Conservation (phyloP, 2,329 filamentous ascomycete species). For the Helotiales sp. region DNA sequence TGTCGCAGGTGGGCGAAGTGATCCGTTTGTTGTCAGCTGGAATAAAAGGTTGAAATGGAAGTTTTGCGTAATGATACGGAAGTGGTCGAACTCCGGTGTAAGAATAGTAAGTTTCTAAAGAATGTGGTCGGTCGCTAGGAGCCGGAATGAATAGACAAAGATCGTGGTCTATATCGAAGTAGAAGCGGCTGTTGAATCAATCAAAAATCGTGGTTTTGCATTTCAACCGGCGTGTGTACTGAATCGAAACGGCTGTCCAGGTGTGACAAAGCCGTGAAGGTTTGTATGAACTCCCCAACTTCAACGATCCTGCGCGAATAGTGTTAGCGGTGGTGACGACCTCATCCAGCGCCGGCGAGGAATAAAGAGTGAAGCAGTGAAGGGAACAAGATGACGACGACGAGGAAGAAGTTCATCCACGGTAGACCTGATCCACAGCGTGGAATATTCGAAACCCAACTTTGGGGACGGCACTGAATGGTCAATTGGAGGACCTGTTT, state of each 20-base stretch:
- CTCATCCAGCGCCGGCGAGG: conserved; percentile 24
- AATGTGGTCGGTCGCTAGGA: conserved; percentile 42
- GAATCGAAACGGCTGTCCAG: conserved; percentile 21
- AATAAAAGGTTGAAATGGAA: conserved; percentile 12
- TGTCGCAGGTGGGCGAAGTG: conserved; percentile 2
- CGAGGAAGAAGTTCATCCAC: conserved; percentile 1
- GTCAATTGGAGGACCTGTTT: conserved; percentile 16
- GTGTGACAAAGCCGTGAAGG: conserved; percentile 11
- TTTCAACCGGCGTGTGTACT: conserved; percentile 20
- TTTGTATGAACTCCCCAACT: conserved; percentile 10
- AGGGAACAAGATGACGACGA: conserved; percentile 1
- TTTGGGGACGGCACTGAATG: conserved; percentile 18
- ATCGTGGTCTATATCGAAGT: conserved; percentile 30
- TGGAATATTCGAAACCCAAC: conserved; percentile 26
- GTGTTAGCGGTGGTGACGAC: conserved; percentile 24
- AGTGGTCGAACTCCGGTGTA: conserved; percentile 33
- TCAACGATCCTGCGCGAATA: conserved; percentile 21
- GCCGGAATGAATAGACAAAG: conserved; percentile 34
- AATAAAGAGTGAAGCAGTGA: conserved; percentile 12
- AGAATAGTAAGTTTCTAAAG: conserved; percentile 36
- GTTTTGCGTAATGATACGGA: conserved; percentile 14
- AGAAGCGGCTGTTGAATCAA: conserved; percentile 17
- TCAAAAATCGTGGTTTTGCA: conserved; percentile 30
- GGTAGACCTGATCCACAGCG: conserved; percentile 11
- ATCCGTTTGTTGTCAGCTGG: conserved; percentile 15